Evolutionary conservation across 2,329 filamentous ascomycete species (phyloP).

Genomic region (Hypoxylon sp.): DNA sequence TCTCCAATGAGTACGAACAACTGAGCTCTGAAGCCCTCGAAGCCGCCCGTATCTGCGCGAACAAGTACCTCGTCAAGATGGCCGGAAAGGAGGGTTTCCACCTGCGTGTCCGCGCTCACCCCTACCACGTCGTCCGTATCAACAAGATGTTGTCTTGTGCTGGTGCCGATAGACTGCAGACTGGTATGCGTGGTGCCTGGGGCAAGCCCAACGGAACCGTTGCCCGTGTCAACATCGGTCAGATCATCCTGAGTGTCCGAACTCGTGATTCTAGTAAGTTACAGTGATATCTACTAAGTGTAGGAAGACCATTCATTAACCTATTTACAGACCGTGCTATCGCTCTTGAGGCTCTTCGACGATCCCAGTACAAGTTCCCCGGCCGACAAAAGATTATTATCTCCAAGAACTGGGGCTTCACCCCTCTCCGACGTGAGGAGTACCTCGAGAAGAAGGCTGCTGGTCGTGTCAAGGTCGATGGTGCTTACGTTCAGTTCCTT

Average conservation of each 20-base stretch:
- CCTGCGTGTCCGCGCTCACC: slow-evolving; percentile 88
- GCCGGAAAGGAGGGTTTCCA: slow-evolving; percentile 81
- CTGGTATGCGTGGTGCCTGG: slow-evolving; percentile 99
- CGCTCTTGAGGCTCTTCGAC: slow-evolving; percentile 98
- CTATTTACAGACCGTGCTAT: slow-evolving; percentile 77
- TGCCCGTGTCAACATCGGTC: slow-evolving; percentile 99
- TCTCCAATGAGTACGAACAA: slow-evolving; percentile 99
- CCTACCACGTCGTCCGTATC: slow-evolving; percentile 99
- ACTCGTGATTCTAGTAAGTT: slow-evolving; percentile 90
- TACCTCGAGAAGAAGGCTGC: slow-evolving; percentile 96
- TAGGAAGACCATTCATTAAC: slow-evolving; percentile 45
- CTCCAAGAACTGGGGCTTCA: slow-evolving; percentile 99
- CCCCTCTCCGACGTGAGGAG: slow-evolving; percentile 95
- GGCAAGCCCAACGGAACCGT: slow-evolving; percentile 99
- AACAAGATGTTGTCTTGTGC: slow-evolving; percentile 99
- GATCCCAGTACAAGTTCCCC: slow-evolving; percentile 99
- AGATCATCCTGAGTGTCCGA: slow-evolving; percentile 97
- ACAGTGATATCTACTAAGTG: neutral
- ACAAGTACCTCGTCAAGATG: slow-evolving; percentile 90
- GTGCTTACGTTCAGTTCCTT: slow-evolving; percentile 99
- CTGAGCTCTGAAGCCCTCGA: slow-evolving; percentile 99
- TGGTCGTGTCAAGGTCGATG: slow-evolving; percentile 94
- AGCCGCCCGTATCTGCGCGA: slow-evolving; percentile 99
- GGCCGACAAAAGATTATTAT: slow-evolving; percentile 99
- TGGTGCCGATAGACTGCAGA: slow-evolving; percentile 99